Base-by-base conservation (phyloP, 441 rosid genomes). In the Aleurites moluccanus region DNA sequence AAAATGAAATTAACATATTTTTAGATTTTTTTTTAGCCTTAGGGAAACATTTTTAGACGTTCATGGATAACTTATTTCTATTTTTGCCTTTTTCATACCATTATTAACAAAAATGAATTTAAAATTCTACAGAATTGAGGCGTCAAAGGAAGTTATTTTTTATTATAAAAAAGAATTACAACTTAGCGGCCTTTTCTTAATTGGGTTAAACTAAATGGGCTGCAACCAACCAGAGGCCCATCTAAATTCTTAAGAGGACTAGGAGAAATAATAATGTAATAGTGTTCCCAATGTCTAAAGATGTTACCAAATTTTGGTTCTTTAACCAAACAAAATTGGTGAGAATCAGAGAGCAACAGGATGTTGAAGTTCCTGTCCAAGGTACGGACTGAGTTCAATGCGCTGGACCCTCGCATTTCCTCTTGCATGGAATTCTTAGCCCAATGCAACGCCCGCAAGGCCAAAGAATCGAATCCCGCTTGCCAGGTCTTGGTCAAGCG, bases 311-410 rank as follows among this genome's bases (percentile, higher is more conserved):
- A 50, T 16, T 14, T 50, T 2, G 56, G 14, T 50, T 50, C 52
- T 3, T 18, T 52, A 25, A 57, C 28, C 63, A 59, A 59, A 59
- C 35, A 25, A 27, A 59, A 57, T 57, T 25, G 18, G 35, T 13
- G 63, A 13, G 63, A 16, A 59, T 30, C n/a, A 13, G 35, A 61
- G n/a, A 61, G 40, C 33, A 18, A 57, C 79, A 82, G 78, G 75
- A 94, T 94, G 98, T 81, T 94, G 87, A 94, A 92, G 89, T 95
- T 95, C 77, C 83, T 91, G 38, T 94, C 96, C 23, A 94, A 88
- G 78, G 93, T 89, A 27, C 68, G 73, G 82, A 84, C 92, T 52
- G 97, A 90, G 68, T 94, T 80, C 90, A 92, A 92, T 76, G 91
- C 95, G 23, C 75, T 89, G 68, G 96, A 91, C 78, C 93, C 99